A percentile compares a stretch with the other conserved stretches of the same genome.
Evolutionary conservation across 768 basidiomycete species (phyloP).

Genomic region (Calvatia gigantea): DNA sequence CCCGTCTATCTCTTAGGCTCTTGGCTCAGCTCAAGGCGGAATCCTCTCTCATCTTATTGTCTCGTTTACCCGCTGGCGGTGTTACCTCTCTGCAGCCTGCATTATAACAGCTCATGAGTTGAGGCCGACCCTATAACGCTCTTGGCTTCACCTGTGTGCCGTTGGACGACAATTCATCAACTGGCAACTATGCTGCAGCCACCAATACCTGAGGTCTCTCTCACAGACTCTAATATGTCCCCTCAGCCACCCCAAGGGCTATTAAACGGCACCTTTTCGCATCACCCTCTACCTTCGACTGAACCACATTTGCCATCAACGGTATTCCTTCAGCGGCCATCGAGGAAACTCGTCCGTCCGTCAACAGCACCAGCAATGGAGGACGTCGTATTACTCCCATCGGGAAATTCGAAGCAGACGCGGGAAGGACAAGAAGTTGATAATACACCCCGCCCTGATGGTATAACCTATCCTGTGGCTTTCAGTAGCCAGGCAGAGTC

Average conservation of each 20-base stretch:
- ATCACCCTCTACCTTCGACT: background rate
- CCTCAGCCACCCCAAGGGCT: constrained; percentile 2
- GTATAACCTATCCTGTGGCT: background rate
- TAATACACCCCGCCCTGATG: background rate
- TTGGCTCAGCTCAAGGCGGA: no score
- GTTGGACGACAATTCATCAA: background rate
- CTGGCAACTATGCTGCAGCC: background rate
- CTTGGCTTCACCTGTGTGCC: background rate
- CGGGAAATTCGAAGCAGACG: constrained; percentile 21
- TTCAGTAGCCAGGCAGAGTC: background rate
- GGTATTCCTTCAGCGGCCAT: constrained; percentile 7
- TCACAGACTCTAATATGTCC: background rate
- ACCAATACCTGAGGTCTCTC: background rate
- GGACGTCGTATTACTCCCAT: constrained; percentile 38
- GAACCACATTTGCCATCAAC: constrained; percentile 8
- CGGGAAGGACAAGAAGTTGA: background rate
- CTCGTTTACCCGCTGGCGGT: no score
- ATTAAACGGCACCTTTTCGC: background rate
- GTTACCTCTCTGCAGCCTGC: no score
- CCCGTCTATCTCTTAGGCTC: background rate
- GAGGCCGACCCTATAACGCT: background rate
- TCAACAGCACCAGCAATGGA: constrained; percentile 42
- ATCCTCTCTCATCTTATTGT: no score
- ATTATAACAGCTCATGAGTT: background rate
- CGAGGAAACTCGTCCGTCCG: constrained; percentile 27